These are phyloP conservation scores for Entomortierella beljakovae DNA, from an alignment of 192 early-diverging fungal genomes.

Conservation along the genomic window DNA sequence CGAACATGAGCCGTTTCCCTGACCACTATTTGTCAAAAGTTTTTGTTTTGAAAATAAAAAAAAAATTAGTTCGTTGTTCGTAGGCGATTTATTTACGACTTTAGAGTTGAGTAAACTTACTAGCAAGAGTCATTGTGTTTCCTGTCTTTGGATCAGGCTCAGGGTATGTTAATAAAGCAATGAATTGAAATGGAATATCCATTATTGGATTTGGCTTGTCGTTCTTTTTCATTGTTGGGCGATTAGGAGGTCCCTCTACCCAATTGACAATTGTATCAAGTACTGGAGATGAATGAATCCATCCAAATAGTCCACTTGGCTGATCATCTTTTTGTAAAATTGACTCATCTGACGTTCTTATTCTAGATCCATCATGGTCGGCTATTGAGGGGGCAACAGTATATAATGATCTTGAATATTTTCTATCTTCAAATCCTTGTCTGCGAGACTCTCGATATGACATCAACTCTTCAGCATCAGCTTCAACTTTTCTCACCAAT, in stretches of 20 bases:
- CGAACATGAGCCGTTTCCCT: slow-evolving; percentile 60
- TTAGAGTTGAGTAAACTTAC: slow-evolving; percentile 40
- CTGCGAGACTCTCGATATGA: neutral
- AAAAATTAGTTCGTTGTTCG: neutral
- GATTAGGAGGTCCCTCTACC: slow-evolving; percentile 45
- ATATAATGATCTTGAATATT: slow-evolving; percentile 1
- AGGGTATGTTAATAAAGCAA: slow-evolving; percentile 61
- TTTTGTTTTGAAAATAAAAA: neutral
- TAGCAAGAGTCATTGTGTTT: slow-evolving; percentile 45
- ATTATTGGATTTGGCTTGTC: slow-evolving; percentile 49
- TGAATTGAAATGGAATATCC: slow-evolving; percentile 63
- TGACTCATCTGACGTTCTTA: neutral
- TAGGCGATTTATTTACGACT: neutral
- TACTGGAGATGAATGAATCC: slow-evolving; percentile 13
- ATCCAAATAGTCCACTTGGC: slow-evolving; percentile 6
- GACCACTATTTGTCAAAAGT: slow-evolving; percentile 41
- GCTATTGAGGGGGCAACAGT: neutral
- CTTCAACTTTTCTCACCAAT: neutral
- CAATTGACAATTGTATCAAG: slow-evolving; percentile 43
- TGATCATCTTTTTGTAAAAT: neutral
- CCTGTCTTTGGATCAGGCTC: slow-evolving; percentile 52
- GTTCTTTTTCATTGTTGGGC: slow-evolving; percentile 2
- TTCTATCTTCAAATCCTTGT: neutral
- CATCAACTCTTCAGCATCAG: neutral
- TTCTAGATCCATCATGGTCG: neutral